Conservation (phyloP, 805 yeast genomes). For the Priceomyces fermenticarens region DNA sequence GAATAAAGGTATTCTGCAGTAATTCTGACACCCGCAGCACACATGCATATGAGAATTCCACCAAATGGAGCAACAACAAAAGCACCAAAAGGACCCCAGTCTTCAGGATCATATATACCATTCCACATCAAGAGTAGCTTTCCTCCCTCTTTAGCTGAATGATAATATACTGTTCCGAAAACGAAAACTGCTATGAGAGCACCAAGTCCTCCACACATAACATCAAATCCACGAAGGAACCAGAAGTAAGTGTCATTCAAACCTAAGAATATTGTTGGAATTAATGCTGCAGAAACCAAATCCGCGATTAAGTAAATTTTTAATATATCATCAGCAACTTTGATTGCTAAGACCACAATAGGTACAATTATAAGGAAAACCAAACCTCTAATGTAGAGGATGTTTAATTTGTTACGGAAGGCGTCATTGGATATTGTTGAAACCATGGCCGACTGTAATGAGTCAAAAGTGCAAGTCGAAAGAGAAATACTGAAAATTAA, state of each 20-base stretch:
- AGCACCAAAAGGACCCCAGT: slow-evolving; percentile 95
- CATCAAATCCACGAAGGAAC: slow-evolving; percentile 75
- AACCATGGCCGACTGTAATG: slow-evolving; percentile 83
- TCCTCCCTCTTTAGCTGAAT: slow-evolving; percentile 72
- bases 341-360: slow-evolving; percentile 76
- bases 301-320: slow-evolving; percentile 91
- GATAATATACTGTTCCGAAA: slow-evolving; percentile 80
- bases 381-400: slow-evolving; percentile 63
- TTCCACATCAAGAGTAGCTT: slow-evolving; percentile 68
- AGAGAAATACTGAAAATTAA: slow-evolving; percentile 69
- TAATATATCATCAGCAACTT: slow-evolving; percentile 77
- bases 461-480: slow-evolving; percentile 87
- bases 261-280: slow-evolving; percentile 82
- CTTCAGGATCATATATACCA: slow-evolving; percentile 72
- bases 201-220: slow-evolving; percentile 80
- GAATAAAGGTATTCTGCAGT: slow-evolving; percentile 26
- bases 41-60: slow-evolving; percentile 58
- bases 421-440: slow-evolving; percentile 87
- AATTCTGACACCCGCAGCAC: slow-evolving; percentile 50
- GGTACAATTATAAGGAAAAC: slow-evolving; percentile 84
- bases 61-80: slow-evolving; percentile 89
- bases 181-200: slow-evolving; percentile 77
- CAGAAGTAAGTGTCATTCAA: slow-evolving; percentile 57
- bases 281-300: slow-evolving; percentile 79
- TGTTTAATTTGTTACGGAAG: slow-evolving; percentile 74